Conservation (phyloP, 495 filamentous ascomycete genomes). For the Podospora anserina region DNA sequence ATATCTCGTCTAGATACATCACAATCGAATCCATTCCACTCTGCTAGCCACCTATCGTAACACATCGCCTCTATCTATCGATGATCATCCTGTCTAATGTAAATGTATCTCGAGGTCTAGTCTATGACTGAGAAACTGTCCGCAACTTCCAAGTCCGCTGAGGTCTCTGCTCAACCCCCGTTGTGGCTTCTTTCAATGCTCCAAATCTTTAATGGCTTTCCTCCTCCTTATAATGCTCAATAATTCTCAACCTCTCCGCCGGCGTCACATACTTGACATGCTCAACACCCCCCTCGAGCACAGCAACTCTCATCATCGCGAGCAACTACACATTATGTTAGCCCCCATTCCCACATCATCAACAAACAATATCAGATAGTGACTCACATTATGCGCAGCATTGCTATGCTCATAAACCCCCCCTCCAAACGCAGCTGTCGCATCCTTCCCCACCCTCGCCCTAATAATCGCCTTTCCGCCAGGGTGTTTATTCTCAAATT, state of each 20-base stretch:
- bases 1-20: neutral
- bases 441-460: neutral
- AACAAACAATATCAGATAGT: no score
- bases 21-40: neutral
- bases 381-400: neutral
- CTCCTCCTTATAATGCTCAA: neutral
- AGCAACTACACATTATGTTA: neutral
- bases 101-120: neutral
- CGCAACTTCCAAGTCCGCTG: no score
- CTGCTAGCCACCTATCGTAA: neutral
- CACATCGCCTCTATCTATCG: neutral
- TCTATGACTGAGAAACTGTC: neutral
- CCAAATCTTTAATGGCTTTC: neutral
- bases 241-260: neutral
- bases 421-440: neutral
- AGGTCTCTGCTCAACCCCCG: neutral
- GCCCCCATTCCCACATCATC: no score
- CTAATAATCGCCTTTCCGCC: neutral
- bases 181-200: neutral
- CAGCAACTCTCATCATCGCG: neutral
- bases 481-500: neutral
- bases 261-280: neutral
- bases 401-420: neutral
- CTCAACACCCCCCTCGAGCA: neutral
- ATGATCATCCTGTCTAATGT: neutral